Conservation (phyloP, 805 yeast species). For the Kodamaea neixiangensis region DNA sequence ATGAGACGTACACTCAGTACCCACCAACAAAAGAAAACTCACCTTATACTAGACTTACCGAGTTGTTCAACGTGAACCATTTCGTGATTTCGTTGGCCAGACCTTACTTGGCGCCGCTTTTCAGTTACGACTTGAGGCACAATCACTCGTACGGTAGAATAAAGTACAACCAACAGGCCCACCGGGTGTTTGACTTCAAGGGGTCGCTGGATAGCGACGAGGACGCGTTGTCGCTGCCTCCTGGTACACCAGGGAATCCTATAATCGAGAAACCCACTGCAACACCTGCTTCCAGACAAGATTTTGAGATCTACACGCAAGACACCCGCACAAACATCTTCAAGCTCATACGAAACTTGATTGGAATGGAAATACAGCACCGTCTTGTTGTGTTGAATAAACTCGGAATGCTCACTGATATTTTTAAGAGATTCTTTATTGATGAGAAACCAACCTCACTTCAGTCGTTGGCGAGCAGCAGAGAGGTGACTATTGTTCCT, state of each 20-base stretch:
- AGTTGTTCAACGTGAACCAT: conserved; percentile 92
- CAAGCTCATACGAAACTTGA: conserved; percentile 50
- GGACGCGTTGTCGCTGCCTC: conserved; percentile 1
- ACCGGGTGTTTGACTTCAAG: conserved; percentile 10
- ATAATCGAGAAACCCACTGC: conserved; percentile 2
- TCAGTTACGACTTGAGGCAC: conserved; percentile 80
- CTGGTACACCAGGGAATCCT: conserved; percentile 3
- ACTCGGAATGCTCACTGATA: conserved; percentile 69
- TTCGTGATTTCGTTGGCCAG: conserved; percentile 89
- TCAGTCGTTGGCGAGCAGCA: conserved; percentile 55
- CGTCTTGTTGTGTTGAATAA: conserved; percentile 78
- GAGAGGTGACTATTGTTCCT: conserved; percentile 90
- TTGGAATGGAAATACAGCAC: conserved; percentile 81
- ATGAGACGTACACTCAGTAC: conserved; percentile 16
- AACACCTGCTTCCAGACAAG: conserved; percentile 17
- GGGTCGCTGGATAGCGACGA: conserved; percentile 9
- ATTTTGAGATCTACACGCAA: conserved; percentile 32
- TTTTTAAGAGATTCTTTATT: conserved; percentile 72
- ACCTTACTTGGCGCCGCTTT: conserved; percentile 89
- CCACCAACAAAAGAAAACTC: conserved; percentile 34
- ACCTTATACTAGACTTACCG: conserved; percentile 87
- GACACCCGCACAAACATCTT: conserved; percentile 34
- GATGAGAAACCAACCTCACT: conserved; percentile 82
- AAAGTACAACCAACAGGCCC: conserved; percentile 18
- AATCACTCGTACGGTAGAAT: conserved; percentile 43